These are phyloP conservation scores for Colletotrichum magnum DNA, from an alignment of 2,329 filamentous ascomycete genomes.

Conservation along the genomic window DNA sequence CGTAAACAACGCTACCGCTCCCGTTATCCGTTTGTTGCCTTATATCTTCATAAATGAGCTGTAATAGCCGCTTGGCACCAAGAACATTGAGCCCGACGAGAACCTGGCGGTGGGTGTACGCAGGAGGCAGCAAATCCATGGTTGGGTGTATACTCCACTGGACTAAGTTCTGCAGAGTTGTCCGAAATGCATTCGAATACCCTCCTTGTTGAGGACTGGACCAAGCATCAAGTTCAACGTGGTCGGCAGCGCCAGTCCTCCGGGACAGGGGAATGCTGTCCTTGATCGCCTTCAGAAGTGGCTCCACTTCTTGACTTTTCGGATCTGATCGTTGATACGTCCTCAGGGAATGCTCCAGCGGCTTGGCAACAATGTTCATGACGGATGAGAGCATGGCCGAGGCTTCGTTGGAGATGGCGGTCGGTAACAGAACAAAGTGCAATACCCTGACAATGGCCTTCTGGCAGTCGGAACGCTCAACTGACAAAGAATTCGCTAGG, in stretches of 20 bases:
- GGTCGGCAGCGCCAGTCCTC: slow-evolving; percentile 73
- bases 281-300: slow-evolving; percentile 76
- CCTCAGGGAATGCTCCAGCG: slow-evolving; percentile 76
- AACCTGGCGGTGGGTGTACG: slow-evolving; percentile 81
- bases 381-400: slow-evolving; percentile 79
- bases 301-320: slow-evolving; percentile 77
- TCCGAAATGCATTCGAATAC: slow-evolving; percentile 69
- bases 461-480: slow-evolving; percentile 73
- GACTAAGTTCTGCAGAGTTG: slow-evolving; percentile 73
- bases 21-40: slow-evolving; percentile 72
- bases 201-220: slow-evolving; percentile 69
- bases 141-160: slow-evolving; percentile 75
- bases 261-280: slow-evolving; percentile 71
- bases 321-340: slow-evolving; percentile 77
- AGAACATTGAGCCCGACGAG: slow-evolving; percentile 72
- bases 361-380: slow-evolving; percentile 78
- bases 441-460: slow-evolving; percentile 80
- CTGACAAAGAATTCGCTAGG: slow-evolving; percentile 78
- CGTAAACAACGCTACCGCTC: slow-evolving; percentile 74
- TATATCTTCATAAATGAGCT: slow-evolving; percentile 77
- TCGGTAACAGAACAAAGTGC: slow-evolving; percentile 78
- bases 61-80: slow-evolving; percentile 72
- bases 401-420: slow-evolving; percentile 79
- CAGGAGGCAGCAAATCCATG: slow-evolving; percentile 69
- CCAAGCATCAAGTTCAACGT: slow-evolving; percentile 80